Percentiles rank a stretch among this genome's conserved stretches.
Evolutionary conservation across 1,284 basidiomycete genomes (phyloP).

Genomic region (Leccinum griseonigrum): DNA sequence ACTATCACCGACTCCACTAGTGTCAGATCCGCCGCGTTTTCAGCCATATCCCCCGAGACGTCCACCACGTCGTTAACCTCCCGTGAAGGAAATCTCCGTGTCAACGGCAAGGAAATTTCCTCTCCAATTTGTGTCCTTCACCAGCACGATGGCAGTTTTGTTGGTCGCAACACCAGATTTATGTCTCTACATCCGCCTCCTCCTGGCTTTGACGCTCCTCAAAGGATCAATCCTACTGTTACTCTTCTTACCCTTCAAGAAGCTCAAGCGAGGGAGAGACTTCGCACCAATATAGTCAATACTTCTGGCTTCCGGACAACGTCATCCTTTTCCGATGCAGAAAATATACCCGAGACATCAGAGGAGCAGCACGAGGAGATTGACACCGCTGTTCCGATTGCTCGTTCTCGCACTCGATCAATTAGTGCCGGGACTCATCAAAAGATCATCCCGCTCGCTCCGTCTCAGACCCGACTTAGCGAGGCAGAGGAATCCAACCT

Average conservation of each 20-base stretch:
- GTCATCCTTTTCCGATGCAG: conserved; percentile 31
- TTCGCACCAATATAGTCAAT: conserved; percentile 50
- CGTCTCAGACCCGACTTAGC: conserved; percentile 35
- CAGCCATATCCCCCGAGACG: conserved; percentile 43
- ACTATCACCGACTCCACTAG: conserved; percentile 55
- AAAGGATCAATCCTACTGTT: conserved; percentile 56
- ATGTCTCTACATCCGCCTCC: conserved; percentile 34
- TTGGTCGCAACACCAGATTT: conserved; percentile 35
- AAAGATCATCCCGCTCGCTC: conserved; percentile 42
- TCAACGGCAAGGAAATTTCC: conserved; percentile 52
- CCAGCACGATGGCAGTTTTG: conserved; percentile 24
- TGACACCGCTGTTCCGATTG: conserved; percentile 20
- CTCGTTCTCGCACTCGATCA: conserved; percentile 50
- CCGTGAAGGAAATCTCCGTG: conserved; percentile 36
- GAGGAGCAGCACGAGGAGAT: conserved; percentile 18
- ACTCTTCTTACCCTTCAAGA: conserved; percentile 73
- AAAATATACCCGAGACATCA: conserved; percentile 23
- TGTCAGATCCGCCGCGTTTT: conserved; percentile 39
- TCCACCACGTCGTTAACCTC: conserved; percentile 44
- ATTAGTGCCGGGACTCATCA: conserved; percentile 58
- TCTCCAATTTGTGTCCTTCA: conserved; percentile 43
- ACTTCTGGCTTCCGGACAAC: conserved; percentile 27
- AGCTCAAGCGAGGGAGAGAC: conserved; percentile 55
- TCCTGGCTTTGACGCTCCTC: conserved; percentile 33
- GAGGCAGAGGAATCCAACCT: conserved; percentile 41